Evolutionary conservation across 2,329 filamentous ascomycete genomes (phyloP), one percentile per base, ranked within the genome.

Genomic region (Aspergillus costaricaensis): DNA sequence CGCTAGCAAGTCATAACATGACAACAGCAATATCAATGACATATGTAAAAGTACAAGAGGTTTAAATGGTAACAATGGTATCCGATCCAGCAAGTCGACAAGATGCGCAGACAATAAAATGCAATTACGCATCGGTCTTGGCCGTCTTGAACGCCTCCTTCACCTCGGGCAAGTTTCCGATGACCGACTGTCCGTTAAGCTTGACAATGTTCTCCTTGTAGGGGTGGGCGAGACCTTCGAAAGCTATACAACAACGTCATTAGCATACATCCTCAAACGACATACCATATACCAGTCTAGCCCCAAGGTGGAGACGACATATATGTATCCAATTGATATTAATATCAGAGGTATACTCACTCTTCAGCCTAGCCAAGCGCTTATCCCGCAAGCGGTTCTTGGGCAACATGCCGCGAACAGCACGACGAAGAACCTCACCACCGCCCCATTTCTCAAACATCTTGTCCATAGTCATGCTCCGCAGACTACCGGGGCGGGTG

Each of bases 361-460:
- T 82, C 86, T 98, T 99, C 74, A 99, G 80, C 68, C 95, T 84
- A 39, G 88, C 91, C 80, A 99, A 80, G 65, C 96, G 82, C 82
- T 92, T 91, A 76, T 97, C 92, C 70, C 94, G 83, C 72, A 99
- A 80, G 71, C 93, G 82, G 80, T 99, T 99, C 86, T 99, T 99
- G 57, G 95, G 95, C 78, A 99, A 79, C 95, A 99, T 99, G 52
- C 96, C 96, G 74, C 90, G 90, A 43, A 99, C 96, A 1, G 96
- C 95, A 77, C 92, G 91, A 72, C 92, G 85, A 74, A 99, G 79
- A 39, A 99, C 88, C 83, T 99, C 95, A 39, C 89, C 89, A 53
- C 95, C 95, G 65, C 95, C 95, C 82, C 92, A 91, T 83, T 97
- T 97, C 71, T 86, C 89, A 84, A 97, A 95, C 83, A 99, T 86